Base-by-base conservation (phyloP, 139 green algal species). In the Haematococcus lacustris region DNA sequence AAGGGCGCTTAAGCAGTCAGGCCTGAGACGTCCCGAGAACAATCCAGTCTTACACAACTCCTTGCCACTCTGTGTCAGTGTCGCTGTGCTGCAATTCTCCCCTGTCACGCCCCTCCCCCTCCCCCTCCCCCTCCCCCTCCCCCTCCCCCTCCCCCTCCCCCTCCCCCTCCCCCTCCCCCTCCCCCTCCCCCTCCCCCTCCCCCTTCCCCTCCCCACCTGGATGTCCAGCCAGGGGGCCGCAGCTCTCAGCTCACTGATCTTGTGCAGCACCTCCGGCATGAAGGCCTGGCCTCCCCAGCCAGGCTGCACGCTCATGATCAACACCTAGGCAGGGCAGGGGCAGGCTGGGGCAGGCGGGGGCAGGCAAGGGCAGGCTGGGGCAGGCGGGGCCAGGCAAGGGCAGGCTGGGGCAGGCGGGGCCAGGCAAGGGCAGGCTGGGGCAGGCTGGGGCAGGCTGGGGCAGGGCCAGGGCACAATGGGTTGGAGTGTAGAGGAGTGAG, bases 231-330 rank as follows among this genome's bases (percentile, higher is more conserved):
- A 9, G 0, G 87, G 83, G 65, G 81, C 91, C 2, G 77, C 66
- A 1, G 71, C 43, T 17, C 92, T 69, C 64, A 97, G 76, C 41
- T 23, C 67, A 13, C 38, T 5, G 9, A 91, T 86, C 76, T 94
- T 96, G 39, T 74, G 63, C 74, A 92, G 76, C 64, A 93, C 85
- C 1, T 65, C 68, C 3, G 59, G 62, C 66, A 80, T 83, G 77
- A 97, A 95, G 65, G 83, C 79, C 80, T 97, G 93, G 2, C 93
- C 93, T 5, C 93, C 92, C 85, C 96, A 97, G 4, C 93, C 93
- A 30, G 92, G 87, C 60, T 87, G 73, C 70, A 97, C 93, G 0
- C 83, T 92, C 80, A 97, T 89, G 64, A 87, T 75, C 41, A 96
- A 80, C 34, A 97, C 88, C 85, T 64, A 13, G 13, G 47, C 47